Conservation (phyloP, 768 basidiomycete genomes). For the Psilocybe cubensis region DNA sequence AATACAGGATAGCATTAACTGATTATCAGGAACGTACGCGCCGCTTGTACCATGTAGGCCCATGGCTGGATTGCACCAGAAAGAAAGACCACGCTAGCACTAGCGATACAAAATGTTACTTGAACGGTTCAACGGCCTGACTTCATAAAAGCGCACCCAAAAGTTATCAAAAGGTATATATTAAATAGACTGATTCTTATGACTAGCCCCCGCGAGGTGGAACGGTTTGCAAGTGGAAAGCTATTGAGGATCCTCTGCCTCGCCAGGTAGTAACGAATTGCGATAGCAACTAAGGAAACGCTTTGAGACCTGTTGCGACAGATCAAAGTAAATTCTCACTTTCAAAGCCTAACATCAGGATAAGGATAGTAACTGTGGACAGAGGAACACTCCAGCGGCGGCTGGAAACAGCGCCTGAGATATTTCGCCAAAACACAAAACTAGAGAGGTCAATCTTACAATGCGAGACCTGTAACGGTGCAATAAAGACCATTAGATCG, state of each 20-base stretch:
- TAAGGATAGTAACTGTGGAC: constrained; percentile 45
- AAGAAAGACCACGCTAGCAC: constrained; percentile 42
- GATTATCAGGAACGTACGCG: constrained; percentile 36
- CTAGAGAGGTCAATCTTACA: constrained; percentile 40
- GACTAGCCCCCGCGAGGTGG: constrained; percentile 38
- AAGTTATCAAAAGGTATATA: constrained; percentile 43
- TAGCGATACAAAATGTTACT: constrained; percentile 15
- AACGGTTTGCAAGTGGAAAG: constrained; percentile 44
- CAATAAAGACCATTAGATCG: constrained; percentile 55
- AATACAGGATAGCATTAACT: constrained; percentile 4
- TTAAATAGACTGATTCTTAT: constrained; percentile 48
- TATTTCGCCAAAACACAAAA: no score
- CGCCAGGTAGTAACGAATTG: constrained; percentile 44
- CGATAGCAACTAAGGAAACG: constrained; percentile 40
- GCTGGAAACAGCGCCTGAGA: constrained; percentile 14
- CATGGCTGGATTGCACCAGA: constrained; percentile 30
- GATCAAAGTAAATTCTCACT: constrained; percentile 29
- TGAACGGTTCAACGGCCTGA: not conserved
- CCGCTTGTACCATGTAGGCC: constrained; percentile 53
- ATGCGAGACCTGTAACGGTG: constrained; percentile 30
- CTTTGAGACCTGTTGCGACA: not conserved
- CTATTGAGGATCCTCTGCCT: constrained; percentile 38
- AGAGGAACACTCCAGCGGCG: constrained; percentile 40
- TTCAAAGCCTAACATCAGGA: constrained; percentile 48
- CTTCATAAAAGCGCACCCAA: constrained; percentile 37